Evolutionary conservation across 2,329 filamentous ascomycete species (phyloP).

Genomic region (Monilinia polystroma): DNA sequence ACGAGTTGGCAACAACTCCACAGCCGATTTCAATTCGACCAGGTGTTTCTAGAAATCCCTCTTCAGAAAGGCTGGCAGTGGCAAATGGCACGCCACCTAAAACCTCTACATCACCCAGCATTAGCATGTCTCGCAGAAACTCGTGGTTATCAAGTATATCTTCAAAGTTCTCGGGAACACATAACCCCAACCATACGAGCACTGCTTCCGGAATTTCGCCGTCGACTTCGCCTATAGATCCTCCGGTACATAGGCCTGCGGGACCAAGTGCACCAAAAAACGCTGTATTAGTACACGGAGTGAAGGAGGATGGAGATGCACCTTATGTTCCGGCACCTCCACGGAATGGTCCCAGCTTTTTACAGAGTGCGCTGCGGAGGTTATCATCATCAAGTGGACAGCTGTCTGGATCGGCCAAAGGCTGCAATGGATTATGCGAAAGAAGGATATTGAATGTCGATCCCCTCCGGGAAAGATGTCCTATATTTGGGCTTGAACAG

Average conservation of each 20-base stretch:
- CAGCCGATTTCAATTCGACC: slow-evolving; percentile 29
- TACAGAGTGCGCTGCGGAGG: slow-evolving; percentile 78
- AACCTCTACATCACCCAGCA: slow-evolving; percentile 29
- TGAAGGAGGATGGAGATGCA: slow-evolving; percentile 57
- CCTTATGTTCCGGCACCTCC: slow-evolving; percentile 76
- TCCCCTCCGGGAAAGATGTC: slow-evolving; percentile 72
- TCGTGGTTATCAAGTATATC: slow-evolving; percentile 95
- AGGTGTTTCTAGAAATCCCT: slow-evolving; percentile 31
- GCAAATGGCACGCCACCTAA: slow-evolving; percentile 35
- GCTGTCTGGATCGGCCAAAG: slow-evolving; percentile 44
- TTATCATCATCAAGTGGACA: slow-evolving; percentile 60
- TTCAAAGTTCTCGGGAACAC: slow-evolving; percentile 72
- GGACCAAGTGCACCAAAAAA: slow-evolving; percentile 50
- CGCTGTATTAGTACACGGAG: slow-evolving; percentile 57
- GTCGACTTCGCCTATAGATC: slow-evolving; percentile 37
- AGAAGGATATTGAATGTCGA: slow-evolving; percentile 84
- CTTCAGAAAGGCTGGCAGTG: slow-evolving; percentile 34
- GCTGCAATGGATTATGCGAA: slow-evolving; percentile 71
- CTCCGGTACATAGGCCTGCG: slow-evolving; percentile 38
- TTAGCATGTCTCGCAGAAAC: slow-evolving; percentile 49
- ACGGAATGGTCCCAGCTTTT: slow-evolving; percentile 68
- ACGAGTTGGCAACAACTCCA: slow-evolving; percentile 4
- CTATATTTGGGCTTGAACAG: slow-evolving; percentile 74
- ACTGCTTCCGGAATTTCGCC: slow-evolving; percentile 33
- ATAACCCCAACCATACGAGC: slow-evolving; percentile 37